Conservation (phyloP, 164 flowering plant species). For the Vitis rupestris region DNA sequence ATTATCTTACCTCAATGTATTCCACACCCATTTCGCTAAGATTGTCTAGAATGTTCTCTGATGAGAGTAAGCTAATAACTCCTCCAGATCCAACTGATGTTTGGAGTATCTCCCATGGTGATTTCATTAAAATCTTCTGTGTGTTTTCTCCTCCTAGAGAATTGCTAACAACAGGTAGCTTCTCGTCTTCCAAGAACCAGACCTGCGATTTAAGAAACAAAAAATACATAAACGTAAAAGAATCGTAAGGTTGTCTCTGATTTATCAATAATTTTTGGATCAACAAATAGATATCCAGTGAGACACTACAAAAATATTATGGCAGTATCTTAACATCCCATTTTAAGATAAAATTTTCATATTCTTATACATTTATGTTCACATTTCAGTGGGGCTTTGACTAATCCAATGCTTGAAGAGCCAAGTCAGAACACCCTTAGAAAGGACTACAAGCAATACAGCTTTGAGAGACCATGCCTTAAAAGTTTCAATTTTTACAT, state of each 20-base stretch:
- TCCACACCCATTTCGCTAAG: conserved; percentile 59
- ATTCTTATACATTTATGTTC: neutral
- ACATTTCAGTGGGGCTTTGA: neutral
- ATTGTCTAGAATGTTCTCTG: conserved; percentile 44
- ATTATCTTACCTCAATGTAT: conserved; percentile 62
- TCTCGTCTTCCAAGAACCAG: conserved; percentile 81
- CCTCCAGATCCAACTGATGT: conserved; percentile 88
- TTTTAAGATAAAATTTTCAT: too few relatives aligned
- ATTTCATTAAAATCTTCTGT: conserved; percentile 72
- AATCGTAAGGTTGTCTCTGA: neutral
- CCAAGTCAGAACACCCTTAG: neutral
- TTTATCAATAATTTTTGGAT: too few relatives aligned
- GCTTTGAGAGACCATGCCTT: neutral
- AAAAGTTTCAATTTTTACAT: neutral
- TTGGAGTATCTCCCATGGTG: conserved; percentile 91
- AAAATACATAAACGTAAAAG: neutral
- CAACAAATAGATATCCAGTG: neutral
- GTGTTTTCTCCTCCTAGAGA: conserved; percentile 34
- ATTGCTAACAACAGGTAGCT: conserved; percentile 68
- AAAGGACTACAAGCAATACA: neutral
- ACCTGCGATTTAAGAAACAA: conserved; percentile 38
- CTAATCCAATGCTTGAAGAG: neutral
- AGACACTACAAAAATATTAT: neutral
- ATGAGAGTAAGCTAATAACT: conserved; percentile 57
- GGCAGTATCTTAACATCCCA: too few relatives aligned